Evolutionary conservation across 2,329 filamentous ascomycete genomes (phyloP).

Genomic region (Fusarium sp.): DNA sequence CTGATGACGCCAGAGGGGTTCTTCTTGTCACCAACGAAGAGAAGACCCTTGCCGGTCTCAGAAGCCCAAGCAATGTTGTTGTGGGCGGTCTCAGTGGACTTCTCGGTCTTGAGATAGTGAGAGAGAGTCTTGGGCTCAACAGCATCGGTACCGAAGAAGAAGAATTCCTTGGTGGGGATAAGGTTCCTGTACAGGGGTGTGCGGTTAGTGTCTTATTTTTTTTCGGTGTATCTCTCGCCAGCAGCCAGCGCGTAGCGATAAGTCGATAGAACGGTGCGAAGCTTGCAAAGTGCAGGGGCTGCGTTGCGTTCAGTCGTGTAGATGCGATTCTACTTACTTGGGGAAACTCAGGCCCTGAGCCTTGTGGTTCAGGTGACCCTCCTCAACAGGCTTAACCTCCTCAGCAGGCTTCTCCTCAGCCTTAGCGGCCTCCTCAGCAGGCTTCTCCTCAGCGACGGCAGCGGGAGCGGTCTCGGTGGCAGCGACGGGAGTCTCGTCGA

Average conservation of each 20-base stretch:
- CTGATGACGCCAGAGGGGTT: constrained; percentile 86
- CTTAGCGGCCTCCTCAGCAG: constrained; percentile 59
- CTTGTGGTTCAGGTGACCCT: constrained; percentile 92
- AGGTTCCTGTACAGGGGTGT: constrained; percentile 74
- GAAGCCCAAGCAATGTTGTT: constrained; percentile 89
- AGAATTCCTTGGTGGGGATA: constrained; percentile 92
- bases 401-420: constrained; percentile 65
- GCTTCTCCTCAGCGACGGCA: constrained; percentile 59
- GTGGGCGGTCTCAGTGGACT: constrained; percentile 81
- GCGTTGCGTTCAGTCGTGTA: too few species aligned
- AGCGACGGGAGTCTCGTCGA: constrained; percentile 56
- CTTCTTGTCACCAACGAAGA: constrained; percentile 92
- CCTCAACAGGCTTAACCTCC: constrained; percentile 79
- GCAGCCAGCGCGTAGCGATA: neutral
- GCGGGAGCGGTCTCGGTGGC: constrained; percentile 54
- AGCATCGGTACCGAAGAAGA: constrained; percentile 85
- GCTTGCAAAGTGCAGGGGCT: neutral
- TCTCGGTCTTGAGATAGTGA: constrained; percentile 89
- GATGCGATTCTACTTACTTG: constrained; percentile 76
- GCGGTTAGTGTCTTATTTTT: constrained; percentile 42
- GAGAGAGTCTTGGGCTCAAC: constrained; percentile 81
- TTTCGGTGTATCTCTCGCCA: neutral
- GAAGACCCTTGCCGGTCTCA: constrained; percentile 94
- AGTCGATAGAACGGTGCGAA: neutral
- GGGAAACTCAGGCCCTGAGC: constrained; percentile 83